These are phyloP conservation scores for Silene noctiflora DNA, from an alignment of 179 eudicot species.

Conservation along the genomic window DNA sequence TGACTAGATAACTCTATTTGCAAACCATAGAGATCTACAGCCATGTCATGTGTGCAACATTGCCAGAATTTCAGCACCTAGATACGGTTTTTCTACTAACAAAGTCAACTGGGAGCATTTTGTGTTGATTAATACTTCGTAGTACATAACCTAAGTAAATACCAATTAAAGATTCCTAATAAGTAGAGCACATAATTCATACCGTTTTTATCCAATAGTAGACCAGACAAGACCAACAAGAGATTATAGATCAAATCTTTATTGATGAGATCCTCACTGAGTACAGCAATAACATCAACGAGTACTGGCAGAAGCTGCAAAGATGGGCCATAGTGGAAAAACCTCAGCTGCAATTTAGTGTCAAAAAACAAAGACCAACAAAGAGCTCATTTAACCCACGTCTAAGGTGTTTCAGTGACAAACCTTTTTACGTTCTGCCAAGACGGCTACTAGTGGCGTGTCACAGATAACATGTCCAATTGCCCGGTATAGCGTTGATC, in stretches of 20 bases:
- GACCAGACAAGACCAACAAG: constrained; percentile 78
- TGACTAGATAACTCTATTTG: no score
- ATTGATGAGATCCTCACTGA: constrained; percentile 55
- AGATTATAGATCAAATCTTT: constrained; percentile 64
- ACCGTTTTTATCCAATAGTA: constrained; percentile 69
- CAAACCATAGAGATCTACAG: no score
- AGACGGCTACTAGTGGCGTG: constrained; percentile 64
- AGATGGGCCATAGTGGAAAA: constrained; percentile 9
- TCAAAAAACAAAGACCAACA: neutral
- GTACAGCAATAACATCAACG: constrained; percentile 50
- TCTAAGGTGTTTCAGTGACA: neutral
- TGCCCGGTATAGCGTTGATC: constrained; percentile 71
- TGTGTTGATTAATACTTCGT: no score
- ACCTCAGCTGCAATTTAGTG: constrained; percentile 2
- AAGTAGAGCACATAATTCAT: constrained; percentile 27
- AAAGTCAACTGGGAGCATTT: neutral
- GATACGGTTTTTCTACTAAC: neutral
- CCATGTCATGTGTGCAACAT: no score
- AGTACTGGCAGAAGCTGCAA: constrained; percentile 73
- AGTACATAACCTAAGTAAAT: no score
- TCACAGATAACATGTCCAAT: constrained; percentile 64
- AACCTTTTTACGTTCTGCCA: constrained; percentile 79
- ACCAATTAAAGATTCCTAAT: neutral
- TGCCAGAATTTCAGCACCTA: neutral
- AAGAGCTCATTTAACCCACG: neutral